phyloP scores from a whole-genome alignment of 1,139 yeast genomes.

The Taphrina flavorubra region DNA sequence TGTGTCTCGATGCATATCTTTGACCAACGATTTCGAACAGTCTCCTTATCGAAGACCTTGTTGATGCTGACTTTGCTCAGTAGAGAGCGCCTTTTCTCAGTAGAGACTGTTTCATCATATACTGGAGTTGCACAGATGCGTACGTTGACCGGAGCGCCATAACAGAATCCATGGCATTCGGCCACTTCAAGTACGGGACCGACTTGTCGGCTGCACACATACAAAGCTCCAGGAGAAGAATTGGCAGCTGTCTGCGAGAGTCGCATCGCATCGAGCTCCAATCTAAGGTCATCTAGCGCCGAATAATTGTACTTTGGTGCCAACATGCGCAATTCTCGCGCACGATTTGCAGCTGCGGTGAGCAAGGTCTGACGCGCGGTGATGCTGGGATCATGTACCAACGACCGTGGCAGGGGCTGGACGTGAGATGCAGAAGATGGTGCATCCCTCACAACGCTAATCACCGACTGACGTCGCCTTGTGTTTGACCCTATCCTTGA shows the following conservation, averaged over 20 bases:
- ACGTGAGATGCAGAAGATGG: neutral
- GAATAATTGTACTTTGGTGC: conserved; percentile 10
- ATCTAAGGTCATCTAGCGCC: neutral
- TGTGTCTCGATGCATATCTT: conserved; percentile 9
- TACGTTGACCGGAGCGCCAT: conserved; percentile 29
- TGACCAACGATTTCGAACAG: conserved; percentile 19
- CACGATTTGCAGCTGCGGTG: conserved; percentile 2
- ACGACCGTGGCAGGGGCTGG: neutral
- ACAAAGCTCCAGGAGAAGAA: conserved; percentile 27
- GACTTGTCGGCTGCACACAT: conserved; percentile 17
- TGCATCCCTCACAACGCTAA: neutral
- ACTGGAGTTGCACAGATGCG: conserved; percentile 30
- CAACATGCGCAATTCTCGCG: conserved; percentile 14
- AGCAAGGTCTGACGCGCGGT: conserved; percentile 6
- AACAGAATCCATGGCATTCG: conserved; percentile 36
- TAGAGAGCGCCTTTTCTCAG: neutral
- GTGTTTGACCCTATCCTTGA: neutral
- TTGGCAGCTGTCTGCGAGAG: neutral
- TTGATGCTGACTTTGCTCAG: neutral
- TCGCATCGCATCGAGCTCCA: neutral
- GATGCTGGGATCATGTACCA: neutral
- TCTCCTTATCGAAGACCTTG: neutral
- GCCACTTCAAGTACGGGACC: conserved; percentile 11
- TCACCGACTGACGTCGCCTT: conserved; percentile 3
- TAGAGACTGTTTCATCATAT: neutral